Evolutionary conservation across 805 yeast genomes (phyloP).

Genomic region (Ogataea saltuana): DNA sequence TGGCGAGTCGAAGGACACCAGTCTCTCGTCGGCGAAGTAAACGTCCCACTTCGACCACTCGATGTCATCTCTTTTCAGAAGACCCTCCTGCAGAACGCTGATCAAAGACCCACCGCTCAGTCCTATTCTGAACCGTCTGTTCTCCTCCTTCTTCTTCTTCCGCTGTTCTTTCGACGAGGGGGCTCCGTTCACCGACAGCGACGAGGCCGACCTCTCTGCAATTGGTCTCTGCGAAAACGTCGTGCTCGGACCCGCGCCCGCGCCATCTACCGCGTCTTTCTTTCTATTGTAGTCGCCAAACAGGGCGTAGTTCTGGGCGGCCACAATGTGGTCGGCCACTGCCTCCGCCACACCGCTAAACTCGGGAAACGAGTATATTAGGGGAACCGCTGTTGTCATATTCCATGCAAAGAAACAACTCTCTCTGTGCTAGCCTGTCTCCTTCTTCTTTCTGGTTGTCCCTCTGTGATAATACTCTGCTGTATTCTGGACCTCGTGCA

Average conservation of each 20-base stretch:
- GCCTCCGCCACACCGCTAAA: conserved; percentile 92
- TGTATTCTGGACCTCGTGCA: too few species aligned
- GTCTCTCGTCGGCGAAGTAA: conserved; percentile 93
- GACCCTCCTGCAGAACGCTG: conserved; percentile 82
- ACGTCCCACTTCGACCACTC: conserved; percentile 95
- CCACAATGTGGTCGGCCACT: conserved; percentile 90
- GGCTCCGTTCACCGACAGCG: conserved; percentile 16
- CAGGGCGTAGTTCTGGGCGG: conserved; percentile 79
- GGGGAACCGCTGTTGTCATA: conserved; percentile 95
- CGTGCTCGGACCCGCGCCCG: neutral
- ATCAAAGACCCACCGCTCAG: conserved; percentile 91
- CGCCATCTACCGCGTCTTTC: conserved; percentile 9
- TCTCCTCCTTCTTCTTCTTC: conserved; percentile 54
- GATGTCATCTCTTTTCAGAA: conserved; percentile 65
- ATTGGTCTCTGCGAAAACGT: conserved; percentile 7
- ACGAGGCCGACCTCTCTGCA: conserved; percentile 14
- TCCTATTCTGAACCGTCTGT: conserved; percentile 83
- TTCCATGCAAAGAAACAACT: neutral
- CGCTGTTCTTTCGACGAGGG: conserved; percentile 34
- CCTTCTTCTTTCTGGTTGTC: neutral
- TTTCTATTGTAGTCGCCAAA: conserved; percentile 33
- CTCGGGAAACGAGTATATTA: conserved; percentile 89
- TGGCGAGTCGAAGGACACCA: conserved; percentile 80
- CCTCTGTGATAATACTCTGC: too few species aligned
- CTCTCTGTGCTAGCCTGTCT: neutral